Conservation (phyloP, 2,329 filamentous ascomycete genomes). For the Cladophialophora yegresii region DNA sequence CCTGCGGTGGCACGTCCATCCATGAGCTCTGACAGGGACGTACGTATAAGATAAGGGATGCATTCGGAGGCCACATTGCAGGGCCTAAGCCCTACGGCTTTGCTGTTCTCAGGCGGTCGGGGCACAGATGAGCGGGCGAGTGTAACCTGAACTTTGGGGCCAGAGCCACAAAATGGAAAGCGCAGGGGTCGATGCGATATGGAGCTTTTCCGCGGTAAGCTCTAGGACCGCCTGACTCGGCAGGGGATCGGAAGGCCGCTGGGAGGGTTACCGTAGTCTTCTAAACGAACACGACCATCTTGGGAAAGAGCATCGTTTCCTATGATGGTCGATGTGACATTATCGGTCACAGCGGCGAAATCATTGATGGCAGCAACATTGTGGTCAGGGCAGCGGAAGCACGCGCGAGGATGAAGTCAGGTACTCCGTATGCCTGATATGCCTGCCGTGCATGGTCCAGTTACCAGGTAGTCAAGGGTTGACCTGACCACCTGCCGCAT, state of each 20-base stretch:
- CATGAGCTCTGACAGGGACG: background rate
- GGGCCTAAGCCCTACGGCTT: slow-evolving; percentile 19
- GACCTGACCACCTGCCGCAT: slow-evolving; percentile 10
- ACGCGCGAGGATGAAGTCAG: no score
- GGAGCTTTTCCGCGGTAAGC: slow-evolving; percentile 16
- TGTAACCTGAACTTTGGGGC: slow-evolving; percentile 7
- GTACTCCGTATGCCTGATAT: background rate
- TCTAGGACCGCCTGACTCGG: slow-evolving; percentile 4
- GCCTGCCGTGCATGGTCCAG: background rate
- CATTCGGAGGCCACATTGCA: slow-evolving; percentile 11
- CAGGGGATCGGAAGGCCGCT: background rate
- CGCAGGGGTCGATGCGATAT: background rate
- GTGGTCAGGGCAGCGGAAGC: background rate
- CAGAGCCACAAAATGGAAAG: slow-evolving; percentile 17
- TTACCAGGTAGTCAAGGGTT: slow-evolving; percentile 2
- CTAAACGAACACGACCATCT: background rate
- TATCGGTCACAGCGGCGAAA: background rate
- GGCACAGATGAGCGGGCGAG: background rate
- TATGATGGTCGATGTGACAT: background rate
- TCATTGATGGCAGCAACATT: slow-evolving; percentile 1
- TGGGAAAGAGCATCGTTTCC: slow-evolving; percentile 7
- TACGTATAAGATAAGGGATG: slow-evolving; percentile 7
- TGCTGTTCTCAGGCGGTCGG: slow-evolving; percentile 11
- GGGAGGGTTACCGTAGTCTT: no score
- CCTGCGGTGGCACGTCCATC: background rate